phyloP scores from a whole-genome alignment of 768 basidiomycete genomes.

The Lanmaoa pseudosensibilis region DNA sequence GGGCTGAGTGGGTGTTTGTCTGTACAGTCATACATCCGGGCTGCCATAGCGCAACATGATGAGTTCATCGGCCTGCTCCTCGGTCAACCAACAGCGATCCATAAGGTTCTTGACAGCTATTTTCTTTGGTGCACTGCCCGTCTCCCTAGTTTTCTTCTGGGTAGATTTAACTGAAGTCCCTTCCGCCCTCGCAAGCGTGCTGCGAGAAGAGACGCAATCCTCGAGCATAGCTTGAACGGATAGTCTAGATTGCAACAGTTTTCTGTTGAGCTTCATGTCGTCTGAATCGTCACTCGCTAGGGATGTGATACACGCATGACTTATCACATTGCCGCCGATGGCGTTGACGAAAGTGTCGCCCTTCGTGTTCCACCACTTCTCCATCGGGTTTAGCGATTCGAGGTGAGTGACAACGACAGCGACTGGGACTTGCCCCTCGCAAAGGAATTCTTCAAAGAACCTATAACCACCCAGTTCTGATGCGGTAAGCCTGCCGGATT shows the following conservation, averaged over 20 bases:
- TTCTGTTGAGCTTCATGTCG: not conserved
- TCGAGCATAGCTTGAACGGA: slow-evolving; percentile 4
- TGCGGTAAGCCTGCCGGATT: slow-evolving; percentile 25
- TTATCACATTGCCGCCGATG: not conserved
- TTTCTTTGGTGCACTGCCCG: no score
- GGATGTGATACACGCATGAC: slow-evolving; percentile 24
- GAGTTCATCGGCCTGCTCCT: no score
- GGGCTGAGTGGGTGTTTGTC: no score
- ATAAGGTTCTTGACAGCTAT: no score
- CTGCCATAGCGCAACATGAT: no score
- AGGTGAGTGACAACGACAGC: slow-evolving; percentile 36
- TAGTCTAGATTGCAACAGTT: not conserved
- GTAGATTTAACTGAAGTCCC: no score
- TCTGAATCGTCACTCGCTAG: not conserved
- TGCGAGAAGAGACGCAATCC: no score
- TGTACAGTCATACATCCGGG: no score
- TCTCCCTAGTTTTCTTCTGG: no score
- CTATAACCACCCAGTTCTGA: slow-evolving; percentile 27
- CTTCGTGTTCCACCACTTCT: slow-evolving; percentile 25
- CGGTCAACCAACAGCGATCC: no score
- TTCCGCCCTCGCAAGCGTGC: no score
- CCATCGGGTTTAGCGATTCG: slow-evolving; percentile 21
- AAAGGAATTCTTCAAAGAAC: slow-evolving; percentile 34
- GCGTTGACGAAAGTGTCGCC: not conserved
- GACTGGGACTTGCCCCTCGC: slow-evolving; percentile 32